Evolutionary conservation across 1,284 basidiomycete species (phyloP).

Genomic region (Ganoderma meredithae): DNA sequence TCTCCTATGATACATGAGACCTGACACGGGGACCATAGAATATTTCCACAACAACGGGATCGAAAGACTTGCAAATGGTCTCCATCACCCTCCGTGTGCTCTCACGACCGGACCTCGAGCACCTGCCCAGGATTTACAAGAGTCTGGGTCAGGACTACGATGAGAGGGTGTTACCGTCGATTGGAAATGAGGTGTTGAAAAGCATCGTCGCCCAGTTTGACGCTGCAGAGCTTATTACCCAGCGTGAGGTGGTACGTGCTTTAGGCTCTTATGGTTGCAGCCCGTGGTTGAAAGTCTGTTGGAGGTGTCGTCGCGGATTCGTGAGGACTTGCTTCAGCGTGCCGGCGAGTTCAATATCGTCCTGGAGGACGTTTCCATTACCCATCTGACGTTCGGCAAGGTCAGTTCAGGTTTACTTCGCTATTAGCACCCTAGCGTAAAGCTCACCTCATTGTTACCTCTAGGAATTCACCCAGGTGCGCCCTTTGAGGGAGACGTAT

Average conservation of each 20-base stretch:
- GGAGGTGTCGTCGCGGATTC: conserved; percentile 92
- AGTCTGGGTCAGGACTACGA: conserved; percentile 96
- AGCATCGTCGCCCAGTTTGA: conserved; percentile 99
- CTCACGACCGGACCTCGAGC: conserved; percentile 89
- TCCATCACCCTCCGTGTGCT: conserved; percentile 96
- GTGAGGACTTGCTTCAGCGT: conserved; percentile 91
- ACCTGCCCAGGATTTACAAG: conserved; percentile 95
- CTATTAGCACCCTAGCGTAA: neutral
- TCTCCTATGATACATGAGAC: too few species aligned
- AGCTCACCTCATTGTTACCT: conserved; percentile 39
- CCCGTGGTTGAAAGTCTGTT: neutral
- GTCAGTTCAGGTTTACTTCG: conserved; percentile 50
- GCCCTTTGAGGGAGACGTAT: conserved; percentile 20
- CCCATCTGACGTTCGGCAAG: conserved; percentile 85
- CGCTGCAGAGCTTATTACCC: conserved; percentile 95
- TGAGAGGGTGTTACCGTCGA: conserved; percentile 92
- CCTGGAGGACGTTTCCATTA: conserved; percentile 98
- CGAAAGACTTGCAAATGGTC: conserved; percentile 98
- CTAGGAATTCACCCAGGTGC: conserved; percentile 82
- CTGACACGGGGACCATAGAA: conserved; percentile 60
- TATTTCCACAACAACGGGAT: conserved; percentile 96
- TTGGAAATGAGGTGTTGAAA: conserved; percentile 98
- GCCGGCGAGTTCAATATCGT: conserved; percentile 97
- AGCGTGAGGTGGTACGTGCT: conserved; percentile 74
- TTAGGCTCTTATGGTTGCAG: too few species aligned